These are phyloP conservation scores for Yarrowia sp. DNA, from an alignment of 805 yeast species.

Conservation along the genomic window DNA sequence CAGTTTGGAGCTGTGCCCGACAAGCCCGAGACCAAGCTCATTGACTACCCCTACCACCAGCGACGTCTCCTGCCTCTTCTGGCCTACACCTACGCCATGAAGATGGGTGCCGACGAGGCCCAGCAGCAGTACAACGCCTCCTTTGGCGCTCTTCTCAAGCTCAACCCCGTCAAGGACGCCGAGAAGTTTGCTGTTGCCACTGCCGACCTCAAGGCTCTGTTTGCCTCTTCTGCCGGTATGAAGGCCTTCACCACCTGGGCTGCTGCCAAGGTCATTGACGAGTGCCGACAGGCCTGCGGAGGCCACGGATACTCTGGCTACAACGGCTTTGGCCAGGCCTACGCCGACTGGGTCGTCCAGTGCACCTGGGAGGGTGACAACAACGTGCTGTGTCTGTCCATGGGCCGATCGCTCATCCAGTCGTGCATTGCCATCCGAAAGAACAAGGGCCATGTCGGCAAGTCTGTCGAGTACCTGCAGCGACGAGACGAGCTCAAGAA, in stretches of 20 bases:
- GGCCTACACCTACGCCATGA: constrained; percentile 78
- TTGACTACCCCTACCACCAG: constrained; percentile 90
- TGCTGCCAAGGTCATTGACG: constrained; percentile 79
- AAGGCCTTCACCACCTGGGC: constrained; percentile 92
- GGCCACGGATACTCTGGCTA: constrained; percentile 95
- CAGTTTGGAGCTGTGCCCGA: constrained; percentile 68
- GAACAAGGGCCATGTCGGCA: constrained; percentile 55
- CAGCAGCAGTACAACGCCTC: constrained; percentile 56
- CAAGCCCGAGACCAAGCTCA: constrained; percentile 70
- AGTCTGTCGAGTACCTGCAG: constrained; percentile 56
- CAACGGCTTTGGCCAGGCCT: constrained; percentile 87
- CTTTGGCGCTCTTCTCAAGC: constrained; percentile 55
- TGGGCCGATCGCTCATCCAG: constrained; percentile 78
- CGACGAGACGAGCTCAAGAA: constrained; percentile 41
- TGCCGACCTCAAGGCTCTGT: constrained; percentile 72
- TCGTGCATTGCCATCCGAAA: constrained; percentile 53
- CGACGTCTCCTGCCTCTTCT: constrained; percentile 82
- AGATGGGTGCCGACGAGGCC: constrained; percentile 72
- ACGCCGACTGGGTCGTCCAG: constrained; percentile 92
- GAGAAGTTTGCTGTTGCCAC: constrained; percentile 59
- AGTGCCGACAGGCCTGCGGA: constrained; percentile 92
- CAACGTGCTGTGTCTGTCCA: constrained; percentile 79
- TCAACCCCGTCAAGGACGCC: constrained; percentile 54
- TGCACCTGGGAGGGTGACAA: constrained; percentile 99
- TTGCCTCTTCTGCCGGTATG: constrained; percentile 83